Evolutionary conservation across 2,329 filamentous ascomycete genomes (phyloP).

Genomic region (Ophiocordyceps camponoti-saundersi): DNA sequence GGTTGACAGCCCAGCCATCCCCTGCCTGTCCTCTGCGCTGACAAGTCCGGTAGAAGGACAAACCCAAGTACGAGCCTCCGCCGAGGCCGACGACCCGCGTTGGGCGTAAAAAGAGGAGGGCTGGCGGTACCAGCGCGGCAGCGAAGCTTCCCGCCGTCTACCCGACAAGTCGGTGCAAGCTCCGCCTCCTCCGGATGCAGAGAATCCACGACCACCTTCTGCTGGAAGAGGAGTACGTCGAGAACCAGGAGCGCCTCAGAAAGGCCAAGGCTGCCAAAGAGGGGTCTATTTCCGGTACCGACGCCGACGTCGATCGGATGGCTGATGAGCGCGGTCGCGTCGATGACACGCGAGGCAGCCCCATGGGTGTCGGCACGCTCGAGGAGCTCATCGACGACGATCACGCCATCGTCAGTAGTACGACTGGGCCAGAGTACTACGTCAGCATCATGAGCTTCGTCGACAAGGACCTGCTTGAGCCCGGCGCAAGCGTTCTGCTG

Average conservation of each 20-base stretch:
- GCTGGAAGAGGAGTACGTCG: constrained; percentile 95
- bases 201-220: constrained; percentile 94
- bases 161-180: constrained; percentile 92
- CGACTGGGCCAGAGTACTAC: constrained; percentile 95
- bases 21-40: constrained; percentile 2
- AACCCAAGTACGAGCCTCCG: constrained; percentile 99
- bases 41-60: constrained; percentile 61
- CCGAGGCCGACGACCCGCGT: constrained; percentile 93
- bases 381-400: constrained; percentile 99
- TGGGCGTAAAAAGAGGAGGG: constrained; percentile 97
- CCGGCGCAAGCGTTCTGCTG: constrained; percentile 82
- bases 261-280: constrained; percentile 77
- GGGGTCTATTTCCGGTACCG: constrained; percentile 48
- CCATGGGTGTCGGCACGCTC: constrained; percentile 94
- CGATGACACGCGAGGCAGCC: constrained; percentile 95
- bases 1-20: not conserved
- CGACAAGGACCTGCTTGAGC: constrained; percentile 94
- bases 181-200: constrained; percentile 94
- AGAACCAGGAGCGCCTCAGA: constrained; percentile 92
- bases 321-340: constrained; percentile 90
- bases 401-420: constrained; percentile 94
- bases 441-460: constrained; percentile 99
- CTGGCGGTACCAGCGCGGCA: constrained; percentile 78
- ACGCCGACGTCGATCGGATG: constrained; percentile 62
- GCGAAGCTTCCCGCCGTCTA: constrained; percentile 90